Percentiles rank a stretch among this genome's conserved stretches.
These are phyloP conservation scores for Houttuynia cordata DNA, from an alignment of 164 flowering plant species.

Conservation along the genomic window DNA sequence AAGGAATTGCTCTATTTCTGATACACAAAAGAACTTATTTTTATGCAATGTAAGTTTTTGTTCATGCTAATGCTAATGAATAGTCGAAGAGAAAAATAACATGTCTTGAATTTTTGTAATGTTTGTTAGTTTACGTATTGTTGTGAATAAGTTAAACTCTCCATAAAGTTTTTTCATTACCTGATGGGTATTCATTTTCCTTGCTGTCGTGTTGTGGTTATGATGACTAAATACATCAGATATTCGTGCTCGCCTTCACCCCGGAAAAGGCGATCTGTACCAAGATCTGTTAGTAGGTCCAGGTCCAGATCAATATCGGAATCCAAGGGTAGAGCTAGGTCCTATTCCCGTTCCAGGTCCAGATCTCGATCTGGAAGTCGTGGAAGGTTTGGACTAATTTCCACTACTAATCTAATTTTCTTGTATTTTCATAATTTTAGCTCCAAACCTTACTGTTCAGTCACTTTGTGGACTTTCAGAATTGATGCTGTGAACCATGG, in stretches of 20 bases:
- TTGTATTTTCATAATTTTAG: neutral
- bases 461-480: slow-evolving; percentile 12
- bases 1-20: no score
- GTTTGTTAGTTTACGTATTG: no score
- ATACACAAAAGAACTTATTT: no score
- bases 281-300: slow-evolving; percentile 32
- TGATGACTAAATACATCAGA: slow-evolving; percentile 19
- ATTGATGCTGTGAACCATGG: slow-evolving; percentile 45
- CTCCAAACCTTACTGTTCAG: neutral
- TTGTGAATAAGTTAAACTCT: no score
- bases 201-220: neutral
- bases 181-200: neutral
- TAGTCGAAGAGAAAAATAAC: no score
- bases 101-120: no score
- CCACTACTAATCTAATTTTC: neutral
- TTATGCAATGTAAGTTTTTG: no score
- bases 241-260: slow-evolving; percentile 58
- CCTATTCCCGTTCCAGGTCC: slow-evolving; percentile 32
- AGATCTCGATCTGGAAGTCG: slow-evolving; percentile 49
- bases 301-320: slow-evolving; percentile 33
- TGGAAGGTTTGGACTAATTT: slow-evolving; percentile 35
- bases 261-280: slow-evolving; percentile 26
- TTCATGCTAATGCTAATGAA: no score
- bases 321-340: slow-evolving; percentile 34
- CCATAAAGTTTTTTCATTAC: no score